Base-by-base conservation (phyloP, 2,329 filamentous ascomycete genomes). In the Cytospora leucostoma region DNA sequence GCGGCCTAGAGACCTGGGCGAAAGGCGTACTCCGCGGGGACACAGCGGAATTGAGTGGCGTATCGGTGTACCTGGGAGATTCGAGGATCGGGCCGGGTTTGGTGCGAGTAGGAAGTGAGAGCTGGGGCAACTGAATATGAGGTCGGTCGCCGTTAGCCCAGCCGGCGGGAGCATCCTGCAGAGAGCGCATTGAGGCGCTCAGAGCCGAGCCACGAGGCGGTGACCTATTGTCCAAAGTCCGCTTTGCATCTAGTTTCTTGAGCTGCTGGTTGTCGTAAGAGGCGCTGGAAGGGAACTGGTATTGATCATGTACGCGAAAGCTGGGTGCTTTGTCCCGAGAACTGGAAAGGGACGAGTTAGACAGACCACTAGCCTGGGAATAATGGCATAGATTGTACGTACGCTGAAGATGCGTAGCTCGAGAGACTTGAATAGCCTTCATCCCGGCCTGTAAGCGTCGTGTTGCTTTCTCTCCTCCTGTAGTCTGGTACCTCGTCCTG, bases 221-320 rank as follows among this genome's bases (percentile, higher is more conserved):
- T 10, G 80, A 78, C 17, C 73, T 72, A 59, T 77, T 80, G 62
- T 82, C 80, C n/a, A 79, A 69, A 0, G 74, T 76, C 44, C 79
- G 76, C 44, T 78, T 72, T 1, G 79, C 77, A 63, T 85, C 79
- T n/a, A 87, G 75, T 73, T 83, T 86, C 71, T 82, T 83, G 64
- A 84, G 80, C 70, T 85, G 78, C 58, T 74, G 78, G 64, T 77
- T 79, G 64, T 82, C 80, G 59, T 85, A 80, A 15, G 80, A 62
- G 13, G 57, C 77, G 58, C 77, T 75, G 4, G 78, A 76, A 55
- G 76, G 75, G 66, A 83, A 81, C 62, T 81, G 76, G 62, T 78
- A 83, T 47, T 77, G 79, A 67, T 77, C 80, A 68, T 79, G 79
- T 61, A 81, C 75, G 61, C 82, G 81, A 56, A 84, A 81, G n/a